Percentiles rank a stretch among this genome's conserved stretches.
Evolutionary conservation across 805 yeast genomes (phyloP).

Genomic region (Teunomyces barrocoloradensis): DNA sequence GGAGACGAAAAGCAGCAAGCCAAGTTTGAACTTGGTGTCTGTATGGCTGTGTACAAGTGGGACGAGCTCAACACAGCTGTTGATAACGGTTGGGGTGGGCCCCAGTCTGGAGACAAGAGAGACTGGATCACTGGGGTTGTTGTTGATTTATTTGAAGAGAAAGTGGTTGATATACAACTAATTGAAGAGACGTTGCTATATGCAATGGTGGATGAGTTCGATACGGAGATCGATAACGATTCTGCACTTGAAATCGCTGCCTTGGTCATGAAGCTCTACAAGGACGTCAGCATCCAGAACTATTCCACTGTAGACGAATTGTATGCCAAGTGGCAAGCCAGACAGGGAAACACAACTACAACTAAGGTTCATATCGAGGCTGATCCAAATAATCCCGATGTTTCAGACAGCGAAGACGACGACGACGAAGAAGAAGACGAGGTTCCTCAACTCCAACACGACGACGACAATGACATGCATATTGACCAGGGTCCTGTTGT

Average conservation of each 20-base stretch:
- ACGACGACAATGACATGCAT: constrained; percentile 34
- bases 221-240: constrained; percentile 83
- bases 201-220: constrained; percentile 96
- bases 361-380: constrained; percentile 47
- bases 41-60: constrained; percentile 91
- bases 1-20: constrained; percentile 69
- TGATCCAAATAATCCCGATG: constrained; percentile 65
- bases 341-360: constrained; percentile 37
- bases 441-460: constrained; percentile 21
- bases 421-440: constrained; percentile 47
- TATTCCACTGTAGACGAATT: constrained; percentile 56
- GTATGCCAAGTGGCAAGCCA: constrained; percentile 58
- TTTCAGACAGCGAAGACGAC: constrained; percentile 45
- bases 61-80: constrained; percentile 86
- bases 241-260: constrained; percentile 75
- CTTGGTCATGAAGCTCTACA: constrained; percentile 61
- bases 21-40: constrained; percentile 87
- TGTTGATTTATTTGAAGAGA: constrained; percentile 70
- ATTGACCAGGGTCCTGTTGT: constrained; percentile 57
- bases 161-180: constrained; percentile 68
- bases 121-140: constrained; percentile 91
- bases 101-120: constrained; percentile 83
- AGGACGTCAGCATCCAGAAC: constrained; percentile 54
- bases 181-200: constrained; percentile 82
- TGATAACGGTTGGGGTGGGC: constrained; percentile 93